Evolutionary conservation across 768 basidiomycete genomes (phyloP), one percentile per base, ranked within the genome.

Genomic region (Boletus tylopilopsis): DNA sequence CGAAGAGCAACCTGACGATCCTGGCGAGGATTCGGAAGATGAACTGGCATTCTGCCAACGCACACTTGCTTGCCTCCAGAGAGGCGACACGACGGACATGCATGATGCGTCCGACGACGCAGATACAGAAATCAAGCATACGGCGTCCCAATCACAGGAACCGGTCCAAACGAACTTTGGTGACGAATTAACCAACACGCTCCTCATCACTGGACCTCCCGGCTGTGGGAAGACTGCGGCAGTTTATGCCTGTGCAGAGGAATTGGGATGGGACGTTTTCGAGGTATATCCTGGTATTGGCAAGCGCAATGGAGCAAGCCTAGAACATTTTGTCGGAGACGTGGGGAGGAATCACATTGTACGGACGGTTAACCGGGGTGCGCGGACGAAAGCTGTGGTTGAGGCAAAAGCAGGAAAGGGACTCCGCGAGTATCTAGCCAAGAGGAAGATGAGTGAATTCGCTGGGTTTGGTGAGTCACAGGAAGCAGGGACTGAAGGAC

Each of bases 261-360:
- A 99, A 69, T 75, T 99, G 29, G 91, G 85, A 13, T 99, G 91
- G 90, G 90, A 94, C 42, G 82, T 98, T 12, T 96, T 97, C 61
- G 96, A 99, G 66, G 93, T 98, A 12, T 88, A 94, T 69, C 90
- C 96, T 22, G 96, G 96, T 3, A 84, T 94, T 44, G 94, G 94
- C n/a, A 88, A 81, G 61, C 81, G 96, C 30, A 88, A 81, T 51
- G 90, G 88, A 6, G 74, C 82, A 22, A 89, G 82, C 58, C 71
- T 99, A 56, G 82, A 86, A 49, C 76, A 77, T 49, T 76, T 94
- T 54, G 81, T 97, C 40, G 96, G 96, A 13, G 92, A 95, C 51
- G 92, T 94, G 4, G 92, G 93, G 18, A 91, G 82, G 71, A 98
- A 96, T 62, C 96, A 99, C 67, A 76, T 87, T 50, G 84, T 94